Base-by-base conservation (phyloP, 768 basidiomycete genomes). In the Boletus reticuloceps region DNA sequence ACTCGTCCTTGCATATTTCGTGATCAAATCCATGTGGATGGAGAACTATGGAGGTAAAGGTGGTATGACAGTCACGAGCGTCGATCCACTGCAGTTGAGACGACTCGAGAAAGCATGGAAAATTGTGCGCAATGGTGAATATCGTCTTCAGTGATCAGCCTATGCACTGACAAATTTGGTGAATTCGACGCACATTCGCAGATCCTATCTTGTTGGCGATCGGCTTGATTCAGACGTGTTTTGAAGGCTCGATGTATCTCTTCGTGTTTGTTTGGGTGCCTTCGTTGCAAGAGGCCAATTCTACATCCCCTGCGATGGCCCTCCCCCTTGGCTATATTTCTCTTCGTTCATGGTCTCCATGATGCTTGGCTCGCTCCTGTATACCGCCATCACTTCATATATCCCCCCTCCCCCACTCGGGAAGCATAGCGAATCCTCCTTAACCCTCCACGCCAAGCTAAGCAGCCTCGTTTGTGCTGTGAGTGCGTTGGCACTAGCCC, bases 251-350 rank as follows among this genome's bases (percentile, higher is more conserved):
- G 6, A 89, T 90, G 88, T 90, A 91, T 70, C 79, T 90, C 56
- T 91, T 90, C 70, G 89, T 90, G 59, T 91, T 89, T 74, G 75
- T 86, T 58, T 91, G 89, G 89, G 89, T 91, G 0, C 88, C 89
- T 1, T 78, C 83, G 2, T 73, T 91, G 16, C 87, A 91, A 70
- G 85, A 89, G 64, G 73, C 73, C 20, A 77, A 83, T n/a, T 42
- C 58, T 13, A 65, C 67, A 17, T 70, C 64, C 55, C 63, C 74
- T 11, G 57, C 70, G 12, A 60, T 63, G 7, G 55, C 72, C 17
- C 82, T 89, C 27, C 89, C 89, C 0, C 76, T 91, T 9, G 89
- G 89, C 3, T 87, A 86, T 69, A 89, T 91, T 91, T 91, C 70
- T 87, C 88, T 29, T 77, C 82, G 7, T 88, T 89, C 75, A 91